Percentiles rank a stretch among this genome's conserved stretches.
Conservation (phyloP, 768 basidiomycete genomes). For the Tricholoma flavovirens region DNA sequence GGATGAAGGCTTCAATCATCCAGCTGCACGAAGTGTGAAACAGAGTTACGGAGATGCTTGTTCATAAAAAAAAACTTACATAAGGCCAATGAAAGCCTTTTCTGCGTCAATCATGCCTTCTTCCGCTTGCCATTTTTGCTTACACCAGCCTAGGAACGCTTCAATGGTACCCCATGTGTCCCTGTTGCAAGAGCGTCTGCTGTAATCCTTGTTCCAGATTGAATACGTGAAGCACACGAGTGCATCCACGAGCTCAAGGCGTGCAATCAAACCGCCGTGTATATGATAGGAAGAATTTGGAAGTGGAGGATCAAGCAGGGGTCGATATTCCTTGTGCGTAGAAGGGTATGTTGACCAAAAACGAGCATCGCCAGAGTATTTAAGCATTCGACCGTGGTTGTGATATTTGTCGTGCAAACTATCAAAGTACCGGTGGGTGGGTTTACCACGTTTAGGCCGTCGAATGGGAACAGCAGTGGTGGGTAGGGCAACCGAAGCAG, state of each 20-base stretch:
- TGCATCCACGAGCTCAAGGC: slow-evolving; percentile 76
- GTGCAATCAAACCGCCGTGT: slow-evolving; percentile 67
- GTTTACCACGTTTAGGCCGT: slow-evolving; percentile 59
- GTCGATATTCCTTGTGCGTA: slow-evolving; percentile 57
- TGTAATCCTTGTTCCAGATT: slow-evolving; percentile 73
- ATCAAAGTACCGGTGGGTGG: slow-evolving; percentile 44
- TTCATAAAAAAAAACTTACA: slow-evolving; percentile 45
- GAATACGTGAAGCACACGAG: slow-evolving; percentile 80
- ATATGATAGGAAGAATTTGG: slow-evolving; percentile 69
- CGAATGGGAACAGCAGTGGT: slow-evolving; percentile 51
- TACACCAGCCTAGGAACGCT: slow-evolving; percentile 67
- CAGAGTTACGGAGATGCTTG: slow-evolving; percentile 16
- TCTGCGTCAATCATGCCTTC: slow-evolving; percentile 46
- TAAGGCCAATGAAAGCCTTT: slow-evolving; percentile 70
- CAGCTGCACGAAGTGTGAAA: slow-evolving; percentile 42
- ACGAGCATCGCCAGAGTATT: slow-evolving; percentile 79
- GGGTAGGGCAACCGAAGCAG: slow-evolving; percentile 21
- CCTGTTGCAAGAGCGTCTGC: slow-evolving; percentile 46
- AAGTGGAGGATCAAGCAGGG: slow-evolving; percentile 57
- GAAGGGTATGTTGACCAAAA: slow-evolving; percentile 70
- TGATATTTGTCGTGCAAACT: slow-evolving; percentile 67
- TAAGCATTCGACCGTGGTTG: slow-evolving; percentile 63
- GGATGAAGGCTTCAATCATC: slow-evolving; percentile 77
- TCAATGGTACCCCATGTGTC: slow-evolving; percentile 67
- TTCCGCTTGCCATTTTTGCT: slow-evolving; percentile 57